Evolutionary conservation across 1,139 yeast genomes (phyloP), one percentile per base, ranked within the genome.

Genomic region (Blastobotrys persicus): DNA sequence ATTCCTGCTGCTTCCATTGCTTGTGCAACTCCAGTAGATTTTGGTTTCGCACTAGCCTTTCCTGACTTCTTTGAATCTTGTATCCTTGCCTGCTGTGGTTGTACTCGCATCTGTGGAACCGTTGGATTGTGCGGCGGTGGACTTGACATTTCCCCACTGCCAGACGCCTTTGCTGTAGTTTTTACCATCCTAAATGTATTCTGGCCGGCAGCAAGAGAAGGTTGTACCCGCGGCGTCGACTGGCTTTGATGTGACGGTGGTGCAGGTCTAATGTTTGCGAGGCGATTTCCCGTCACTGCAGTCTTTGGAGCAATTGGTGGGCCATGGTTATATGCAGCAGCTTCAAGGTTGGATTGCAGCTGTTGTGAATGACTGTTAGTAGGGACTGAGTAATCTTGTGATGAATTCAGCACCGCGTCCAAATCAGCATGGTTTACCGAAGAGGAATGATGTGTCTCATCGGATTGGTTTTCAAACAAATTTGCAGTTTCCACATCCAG

Each of bases 201-300:
- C 39, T 59, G 63, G 13, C 63, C 63, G 16, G 62, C 60, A 11
- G 59, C 62, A 37, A 59, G 46, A 5, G 60, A 56, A 31, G 49
- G 58, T 45, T 43, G 63, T 16, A 31, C 55, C 51, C 49, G 43
- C 9, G 55, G 51, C 1, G 49, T 17, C 17, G 43, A 38, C 42
- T 16, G 43, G 16, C 12, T 44, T 40, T 16, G 48, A 31, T 17
- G 38, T 42, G 34, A 50, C 45, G 44, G 33, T 32, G 52, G 41
- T n/a, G 49, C 43, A 16, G 46, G n/a, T 18, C 43, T 45, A 17
- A 28, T 35, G 20, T 45, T 38, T 6, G 49, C 45, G 37, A 33
- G 37, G 20, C 39, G 39, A 4, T 18, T 9, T 34, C 17, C 18
- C 12, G 19, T 4, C 5, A 7, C 4, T 14, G 39, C 12, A 9